Evolutionary conservation across 164 flowering plant genomes (phyloP).

Genomic region (Annona squamosa): DNA sequence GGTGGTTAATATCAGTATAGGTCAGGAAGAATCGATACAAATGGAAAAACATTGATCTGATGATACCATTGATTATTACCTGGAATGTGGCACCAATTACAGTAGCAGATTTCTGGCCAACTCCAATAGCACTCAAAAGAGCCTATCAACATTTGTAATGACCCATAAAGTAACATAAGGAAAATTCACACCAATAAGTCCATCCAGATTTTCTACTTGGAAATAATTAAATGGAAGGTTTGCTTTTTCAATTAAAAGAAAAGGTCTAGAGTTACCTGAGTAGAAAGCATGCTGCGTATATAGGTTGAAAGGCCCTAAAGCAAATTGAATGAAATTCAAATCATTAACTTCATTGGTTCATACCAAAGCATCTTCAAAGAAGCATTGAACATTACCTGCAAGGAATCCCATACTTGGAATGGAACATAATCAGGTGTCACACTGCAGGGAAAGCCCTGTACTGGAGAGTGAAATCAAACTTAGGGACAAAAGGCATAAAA

Average conservation of each 20-base stretch:
- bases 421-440: constrained; percentile 90
- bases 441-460: constrained; percentile 93
- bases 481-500: no score
- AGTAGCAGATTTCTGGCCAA: constrained; percentile 95
- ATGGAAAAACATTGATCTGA: neutral
- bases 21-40: neutral
- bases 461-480: neutral
- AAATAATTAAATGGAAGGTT: neutral
- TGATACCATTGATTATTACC: constrained; percentile 28
- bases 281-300: constrained; percentile 87
- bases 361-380: neutral
- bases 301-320: constrained; percentile 91
- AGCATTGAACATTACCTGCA: constrained; percentile 51
- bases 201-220: no score
- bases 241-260: no score
- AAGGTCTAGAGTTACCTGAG: constrained; percentile 50
- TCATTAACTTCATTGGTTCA: neutral
- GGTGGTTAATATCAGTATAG: neutral
- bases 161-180: no score
- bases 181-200: no score
- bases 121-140: constrained; percentile 94
- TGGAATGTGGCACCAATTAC: constrained; percentile 96
- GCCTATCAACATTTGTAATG: constrained; percentile 39
- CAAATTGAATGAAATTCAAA: neutral
- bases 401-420: constrained; percentile 89